Base-by-base conservation (phyloP, 2,329 filamentous ascomycete species). In the Trichoderma gracile region DNA sequence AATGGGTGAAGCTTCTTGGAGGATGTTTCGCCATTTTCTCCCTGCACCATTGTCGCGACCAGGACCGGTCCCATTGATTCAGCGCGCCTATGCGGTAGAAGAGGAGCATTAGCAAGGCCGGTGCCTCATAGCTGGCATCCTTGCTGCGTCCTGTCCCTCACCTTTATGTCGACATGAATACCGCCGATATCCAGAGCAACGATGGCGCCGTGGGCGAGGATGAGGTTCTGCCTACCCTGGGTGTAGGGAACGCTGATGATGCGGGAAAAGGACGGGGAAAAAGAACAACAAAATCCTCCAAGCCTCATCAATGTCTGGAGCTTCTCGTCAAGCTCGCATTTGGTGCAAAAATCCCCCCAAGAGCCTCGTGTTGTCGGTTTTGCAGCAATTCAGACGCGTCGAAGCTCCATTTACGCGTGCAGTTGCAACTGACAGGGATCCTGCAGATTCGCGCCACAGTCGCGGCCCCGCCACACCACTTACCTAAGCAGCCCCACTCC, bases 1-100 rank as follows among this genome's bases (percentile, higher is more conserved):
- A 86, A 85, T 19, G 84, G 84, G 68, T 86, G 84, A 43, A 86
- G 70, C 68, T 82, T 84, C 70, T 79, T 81, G 25, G 71, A 69
- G 45, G 71, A 66, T 10, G 73, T 70, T 62, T 77, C 77, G 66
- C 70, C 72, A 59, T 74, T 67, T 63, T 72, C 75, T 71, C 77
- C 75, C 62, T 77, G 77, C 67, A 75, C 74, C 83, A 84, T 85
- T 55, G 72, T 77, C 69, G 76, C 74, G 62, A 79, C 72, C 64
- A 78, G 69, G 49, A 78, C 71, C 47, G 78, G 73, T 74, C 77
- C 78, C 80, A 83, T 83, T 68, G 74, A 74, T 52, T 61, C 65
- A 23, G 40, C 56, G 53, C 58, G 60, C 30, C 69, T 70, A 52
- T 40, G 7, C 2, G 50, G 23, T 10, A 45, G 6, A 42, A 12